A percentile compares a stretch with the other conserved stretches of the same genome.
phyloP scores from a whole-genome alignment of 2,329 filamentous ascomycete genomes.

The Trichoderma sp. region DNA sequence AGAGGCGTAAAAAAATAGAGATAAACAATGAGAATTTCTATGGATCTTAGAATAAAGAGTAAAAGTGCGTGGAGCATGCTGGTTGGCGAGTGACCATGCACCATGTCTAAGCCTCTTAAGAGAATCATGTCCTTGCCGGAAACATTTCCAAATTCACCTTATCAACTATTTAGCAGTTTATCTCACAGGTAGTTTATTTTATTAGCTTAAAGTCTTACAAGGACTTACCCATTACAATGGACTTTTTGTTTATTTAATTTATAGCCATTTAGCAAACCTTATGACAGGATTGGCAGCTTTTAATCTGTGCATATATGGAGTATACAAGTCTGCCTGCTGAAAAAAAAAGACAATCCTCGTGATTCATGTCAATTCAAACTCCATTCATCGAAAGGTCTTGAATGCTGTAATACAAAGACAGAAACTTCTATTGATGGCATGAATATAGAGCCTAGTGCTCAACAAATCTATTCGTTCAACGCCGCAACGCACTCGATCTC shows the following conservation, averaged over 20 bases:
- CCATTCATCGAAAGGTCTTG: neutral
- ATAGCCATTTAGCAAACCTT: neutral
- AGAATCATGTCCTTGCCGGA: neutral
- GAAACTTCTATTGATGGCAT: neutral
- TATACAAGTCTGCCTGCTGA: neutral
- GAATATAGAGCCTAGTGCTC: neutral
- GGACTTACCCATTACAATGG: neutral
- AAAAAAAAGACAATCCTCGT: no score
- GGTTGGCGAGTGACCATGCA: no score
- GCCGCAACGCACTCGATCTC: constrained; percentile 58
- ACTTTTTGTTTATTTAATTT: neutral
- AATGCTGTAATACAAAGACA: neutral
- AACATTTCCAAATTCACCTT: neutral
- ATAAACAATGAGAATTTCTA: neutral
- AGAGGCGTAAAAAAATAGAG: neutral
- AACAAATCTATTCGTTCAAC: neutral
- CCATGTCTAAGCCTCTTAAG: neutral
- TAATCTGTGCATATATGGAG: neutral
- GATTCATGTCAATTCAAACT: neutral
- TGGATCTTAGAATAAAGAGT: neutral
- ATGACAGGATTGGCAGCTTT: neutral
- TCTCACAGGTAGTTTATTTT: neutral
- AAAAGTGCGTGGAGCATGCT: no score
- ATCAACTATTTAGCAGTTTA: neutral
- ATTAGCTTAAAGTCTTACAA: neutral